Evolutionary conservation across 73 alveolate species (phyloP).

Genomic region (Paramecium sonneborni): DNA sequence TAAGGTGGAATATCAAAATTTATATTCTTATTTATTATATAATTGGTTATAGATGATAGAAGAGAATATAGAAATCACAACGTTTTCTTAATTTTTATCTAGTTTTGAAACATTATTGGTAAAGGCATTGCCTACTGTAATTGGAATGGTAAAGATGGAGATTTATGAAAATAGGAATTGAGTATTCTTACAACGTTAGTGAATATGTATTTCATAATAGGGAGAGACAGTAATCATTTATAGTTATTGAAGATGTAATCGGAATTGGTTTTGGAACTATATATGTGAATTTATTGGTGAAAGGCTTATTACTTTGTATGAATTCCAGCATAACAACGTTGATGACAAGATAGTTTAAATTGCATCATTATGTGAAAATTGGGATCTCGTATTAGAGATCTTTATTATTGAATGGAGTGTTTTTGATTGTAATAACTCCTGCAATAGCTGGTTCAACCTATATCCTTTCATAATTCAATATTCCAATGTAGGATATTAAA

Average conservation of each 20-base stretch:
- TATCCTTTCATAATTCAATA: neutral
- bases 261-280: conserved; percentile 23
- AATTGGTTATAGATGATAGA: neutral
- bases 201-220: conserved; percentile 1
- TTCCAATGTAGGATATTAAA: neutral
- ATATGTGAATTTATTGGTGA: neutral
- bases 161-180: neutral
- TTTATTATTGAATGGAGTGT: neutral
- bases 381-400: conserved; percentile 13
- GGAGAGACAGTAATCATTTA: neutral
- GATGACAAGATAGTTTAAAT: conserved; percentile 5
- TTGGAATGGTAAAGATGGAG: neutral
- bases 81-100: neutral
- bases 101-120: neutral
- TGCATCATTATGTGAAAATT: neutral
- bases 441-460: neutral
- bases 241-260: neutral
- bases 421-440: neutral
- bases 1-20: neutral
- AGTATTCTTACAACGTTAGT: neutral
- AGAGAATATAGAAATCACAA: neutral
- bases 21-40: neutral
- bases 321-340: neutral
- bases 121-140: neutral
- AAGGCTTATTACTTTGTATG: neutral